Evolutionary conservation across 495 filamentous ascomycete genomes (phyloP), one percentile per base, ranked within the genome.

Genomic region (Gamarada debralockiae): DNA sequence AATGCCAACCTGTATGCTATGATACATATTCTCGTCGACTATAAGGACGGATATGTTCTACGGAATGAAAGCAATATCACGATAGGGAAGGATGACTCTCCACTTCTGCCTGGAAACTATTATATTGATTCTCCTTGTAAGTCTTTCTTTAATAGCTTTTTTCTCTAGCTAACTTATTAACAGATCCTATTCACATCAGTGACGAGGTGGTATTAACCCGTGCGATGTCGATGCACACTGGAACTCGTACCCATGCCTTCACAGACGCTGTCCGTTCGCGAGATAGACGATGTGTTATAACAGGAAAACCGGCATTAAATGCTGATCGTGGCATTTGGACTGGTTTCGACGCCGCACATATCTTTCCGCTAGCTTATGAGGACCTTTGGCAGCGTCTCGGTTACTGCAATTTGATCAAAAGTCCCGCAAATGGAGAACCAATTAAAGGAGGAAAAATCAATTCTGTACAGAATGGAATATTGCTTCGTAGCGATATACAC

Each of bases 331-430:
- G 45, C 46, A 31, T 29, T 36, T 67, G 56, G 52, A 25, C 8
- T 5, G 55, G 55, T 25, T 73, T 70, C 39, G 55, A 72, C 21
- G 63, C 62, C 41, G 65, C 62, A 20, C 62, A 70, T 52, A 63
- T 72, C 15, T 70, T 72, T 52, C 70, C 67, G 27, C 58, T 72
- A 33, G 64, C 60, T 15, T 56, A 65, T 43, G 60, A 70, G 52
- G 38, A 34, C 4, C 48, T 63, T 37, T 73, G 65, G 67, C 56
- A 22, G 25, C 4, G 55, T 22, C 4, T 58, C 33, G 53, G 58
- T 60, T 70, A 57, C 50, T 27, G 48, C 38, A 50, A 58, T 38
- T 71, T 56, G 65, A 68, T 72, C 33, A 63, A 55, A 10, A 58
- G 59, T 64, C 20, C 38, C 17, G 52, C 55, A 25, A 29, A 36